phyloP scores from a whole-genome alignment of 345 rosid genomes.

The Lepidium africanum region DNA sequence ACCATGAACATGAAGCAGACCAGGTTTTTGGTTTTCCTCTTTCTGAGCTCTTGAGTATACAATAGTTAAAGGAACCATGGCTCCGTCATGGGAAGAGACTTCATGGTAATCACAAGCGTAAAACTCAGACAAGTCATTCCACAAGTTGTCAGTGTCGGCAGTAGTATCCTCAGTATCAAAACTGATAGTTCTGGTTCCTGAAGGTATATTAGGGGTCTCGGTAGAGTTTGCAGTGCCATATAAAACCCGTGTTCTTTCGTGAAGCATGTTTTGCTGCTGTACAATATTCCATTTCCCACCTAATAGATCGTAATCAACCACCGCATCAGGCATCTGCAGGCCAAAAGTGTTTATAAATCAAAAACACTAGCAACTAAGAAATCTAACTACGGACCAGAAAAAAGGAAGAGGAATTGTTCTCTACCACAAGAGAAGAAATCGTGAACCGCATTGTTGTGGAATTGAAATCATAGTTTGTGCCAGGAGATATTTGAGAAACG shows the following conservation, averaged over 20 bases:
- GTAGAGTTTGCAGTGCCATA: constrained; percentile 62
- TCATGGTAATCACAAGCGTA: constrained; percentile 66
- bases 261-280: constrained; percentile 94
- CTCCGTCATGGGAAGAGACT: constrained; percentile 73
- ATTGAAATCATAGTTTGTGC: constrained; percentile 78
- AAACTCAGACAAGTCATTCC: constrained; percentile 93
- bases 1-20: constrained; percentile 90
- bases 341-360: background rate
- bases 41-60: constrained; percentile 53
- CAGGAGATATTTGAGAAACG: constrained; percentile 69
- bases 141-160: constrained; percentile 52
- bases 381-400: background rate
- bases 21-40: constrained; percentile 44
- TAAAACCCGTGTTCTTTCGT: constrained; percentile 78
- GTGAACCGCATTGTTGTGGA: constrained; percentile 79
- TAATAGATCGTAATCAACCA: constrained; percentile 82
- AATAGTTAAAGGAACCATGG: constrained; percentile 65
- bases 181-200: constrained; percentile 25
- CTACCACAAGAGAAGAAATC: constrained; percentile 89
- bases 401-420: background rate
- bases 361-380: background rate
- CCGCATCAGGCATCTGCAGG: constrained; percentile 88
- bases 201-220: constrained; percentile 30
- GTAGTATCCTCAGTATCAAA: constrained; percentile 34
- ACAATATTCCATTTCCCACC: constrained; percentile 80